Percentiles rank a stretch among this genome's conserved stretches.
phyloP scores from a whole-genome alignment of 306 rosid genomes.

The Adenanthera pavonina region DNA sequence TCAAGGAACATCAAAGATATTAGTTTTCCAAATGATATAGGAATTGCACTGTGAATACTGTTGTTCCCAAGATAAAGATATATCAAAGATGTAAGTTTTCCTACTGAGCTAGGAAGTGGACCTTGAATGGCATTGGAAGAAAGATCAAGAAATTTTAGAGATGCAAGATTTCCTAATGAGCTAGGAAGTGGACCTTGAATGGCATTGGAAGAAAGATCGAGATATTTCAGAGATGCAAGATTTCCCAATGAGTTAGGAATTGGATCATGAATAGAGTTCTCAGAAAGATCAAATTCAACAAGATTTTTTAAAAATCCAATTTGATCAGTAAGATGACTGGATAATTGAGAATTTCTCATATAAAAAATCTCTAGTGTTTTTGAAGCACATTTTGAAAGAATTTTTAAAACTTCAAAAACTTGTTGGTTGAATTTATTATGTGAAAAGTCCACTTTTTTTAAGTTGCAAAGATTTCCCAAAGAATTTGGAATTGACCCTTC shows the following conservation, averaged over 20 bases:
- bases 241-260: neutral
- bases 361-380: neutral
- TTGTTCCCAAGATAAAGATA: neutral
- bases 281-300: neutral
- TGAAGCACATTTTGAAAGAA: slow-evolving; percentile 7
- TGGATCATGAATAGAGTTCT: neutral
- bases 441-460: slow-evolving; percentile 15
- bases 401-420: neutral
- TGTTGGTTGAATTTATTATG: accelerated
- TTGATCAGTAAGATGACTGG: slow-evolving; percentile 10
- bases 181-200: neutral
- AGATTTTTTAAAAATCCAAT: slow-evolving; percentile 14
- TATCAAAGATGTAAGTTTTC: neutral
- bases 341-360: neutral
- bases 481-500: neutral
- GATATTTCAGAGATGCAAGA: neutral
- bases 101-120: neutral
- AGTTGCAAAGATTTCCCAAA: slow-evolving; percentile 30
- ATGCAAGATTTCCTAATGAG: neutral
- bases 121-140: neutral
- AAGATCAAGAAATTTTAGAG: neutral
- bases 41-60: too few species aligned
- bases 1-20: too few species aligned
- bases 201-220: neutral
- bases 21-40: too few species aligned